Evolutionary conservation across 805 yeast genomes (phyloP), one percentile per base, ranked within the genome.

Genomic region (Babjeviella inositovora): DNA sequence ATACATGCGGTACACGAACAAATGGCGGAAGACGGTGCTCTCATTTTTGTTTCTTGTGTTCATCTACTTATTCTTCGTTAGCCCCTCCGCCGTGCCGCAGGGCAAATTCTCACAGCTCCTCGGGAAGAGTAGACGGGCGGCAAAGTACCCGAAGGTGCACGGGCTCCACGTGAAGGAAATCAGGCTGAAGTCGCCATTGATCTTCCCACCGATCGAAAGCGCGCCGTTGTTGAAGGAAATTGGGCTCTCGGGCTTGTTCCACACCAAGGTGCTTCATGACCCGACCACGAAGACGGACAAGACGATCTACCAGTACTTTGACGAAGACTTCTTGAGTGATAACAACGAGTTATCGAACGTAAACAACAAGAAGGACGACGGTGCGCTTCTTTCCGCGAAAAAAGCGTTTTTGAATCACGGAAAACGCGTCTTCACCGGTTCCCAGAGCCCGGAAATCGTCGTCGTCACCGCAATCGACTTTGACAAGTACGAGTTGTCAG

Each of bases 391-490:
- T n/a, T n/a, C n/a, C 20, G 74, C 70, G 6, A 66, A 63, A 28
- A 66, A 62, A 32, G 49, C 60, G 18, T 77, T 76, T 45, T 58
- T 68, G 30, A 68, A 68, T 27, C 79, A 70, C 33, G 84, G 80
- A 20, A 70, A 68, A 37, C 49, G 63, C 23, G 70, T 62, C 8
- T 69, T 39, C 39, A 35, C 35, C 24, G 41, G 39, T 11, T 21
- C 31, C 10, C 42, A 44, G 6, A 47, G 60, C 12, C 90, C 90
- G 6, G 74, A 72, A 25, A 57, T 76, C 13, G 70, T 85, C 11
- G 42, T 85, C 18, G 95, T 85, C 9, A 67, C 92, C 0, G 73
- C 77, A 2, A 51, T 85, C 14, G 93, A 84, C 50, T 77, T 68
- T 36, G 79, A 75, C 24, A 64, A 59, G 26, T 69, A 68, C 36